These are phyloP conservation scores for Aureobasidium sp. DNA, from an alignment of 2,329 filamentous ascomycete species.

Conservation along the genomic window DNA sequence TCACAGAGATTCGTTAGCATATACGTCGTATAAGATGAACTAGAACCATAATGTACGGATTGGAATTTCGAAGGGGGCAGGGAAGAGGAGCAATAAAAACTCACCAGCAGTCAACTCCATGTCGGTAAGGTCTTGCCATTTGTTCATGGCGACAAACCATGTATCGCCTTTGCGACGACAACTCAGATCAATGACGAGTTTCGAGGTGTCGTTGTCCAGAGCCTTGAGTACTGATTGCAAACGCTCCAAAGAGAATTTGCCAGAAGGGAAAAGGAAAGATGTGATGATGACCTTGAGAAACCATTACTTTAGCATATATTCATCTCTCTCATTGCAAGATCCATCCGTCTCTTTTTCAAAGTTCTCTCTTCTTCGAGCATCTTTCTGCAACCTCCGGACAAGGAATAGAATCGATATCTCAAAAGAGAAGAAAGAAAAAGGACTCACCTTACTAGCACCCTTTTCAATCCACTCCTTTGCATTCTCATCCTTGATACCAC, in stretches of 20 bases:
- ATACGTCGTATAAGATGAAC: not conserved
- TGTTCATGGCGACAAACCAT: conserved; percentile 98
- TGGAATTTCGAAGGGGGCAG: not conserved
- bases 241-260: conserved; percentile 67
- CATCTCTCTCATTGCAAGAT: too few relatives aligned
- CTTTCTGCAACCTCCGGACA: too few relatives aligned
- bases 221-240: conserved; percentile 65
- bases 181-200: conserved; percentile 90
- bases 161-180: conserved; percentile 66
- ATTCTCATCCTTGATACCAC: conserved; percentile 83
- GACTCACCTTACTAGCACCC: conserved; percentile 77
- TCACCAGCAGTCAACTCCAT: conserved; percentile 85
- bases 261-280: conserved; percentile 82
- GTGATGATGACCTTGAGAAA: conserved; percentile 78
- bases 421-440: not conserved
- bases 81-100: not conserved
- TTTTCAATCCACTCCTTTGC: conserved; percentile 76
- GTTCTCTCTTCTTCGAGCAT: too few relatives aligned
- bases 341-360: too few relatives aligned
- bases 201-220: conserved; percentile 64
- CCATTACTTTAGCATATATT: not conserved
- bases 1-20: not conserved
- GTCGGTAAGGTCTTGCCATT: conserved; percentile 96
- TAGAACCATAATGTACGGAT: not conserved
- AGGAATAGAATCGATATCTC: too few relatives aligned